Percentiles rank a stretch among this genome's conserved stretches.
These are phyloP conservation scores for Phytopythium kandeliae DNA, from an alignment of 352 stramenopile species.

Conservation along the genomic window DNA sequence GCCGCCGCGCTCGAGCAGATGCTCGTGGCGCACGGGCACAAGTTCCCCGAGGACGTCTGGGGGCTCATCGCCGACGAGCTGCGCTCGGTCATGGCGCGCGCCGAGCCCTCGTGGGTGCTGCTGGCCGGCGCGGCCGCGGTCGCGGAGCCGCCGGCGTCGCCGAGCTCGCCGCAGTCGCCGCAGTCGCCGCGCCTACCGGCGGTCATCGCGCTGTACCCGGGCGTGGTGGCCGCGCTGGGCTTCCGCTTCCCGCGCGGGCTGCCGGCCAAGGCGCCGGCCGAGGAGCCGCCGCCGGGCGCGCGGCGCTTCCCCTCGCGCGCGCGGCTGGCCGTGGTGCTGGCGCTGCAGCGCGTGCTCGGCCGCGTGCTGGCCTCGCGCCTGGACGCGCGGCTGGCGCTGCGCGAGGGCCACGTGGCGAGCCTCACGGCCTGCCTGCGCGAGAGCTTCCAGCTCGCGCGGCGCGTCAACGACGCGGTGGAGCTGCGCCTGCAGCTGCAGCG, in stretches of 20 bases:
- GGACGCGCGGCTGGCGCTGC: conserved; percentile 38
- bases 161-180: conserved; percentile 12
- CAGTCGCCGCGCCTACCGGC: conserved; percentile 44
- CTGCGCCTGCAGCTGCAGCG: conserved; percentile 43
- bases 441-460: conserved; percentile 64
- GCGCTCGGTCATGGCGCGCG: conserved; percentile 65
- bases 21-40: conserved; percentile 68
- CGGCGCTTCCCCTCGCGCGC: conserved; percentile 58
- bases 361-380: conserved; percentile 56
- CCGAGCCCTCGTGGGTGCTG: conserved; percentile 73
- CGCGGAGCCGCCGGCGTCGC: conserved; percentile 5
- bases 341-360: conserved; percentile 56
- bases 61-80: conserved; percentile 76
- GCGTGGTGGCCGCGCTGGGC: conserved; percentile 34
- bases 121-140: conserved; percentile 10
- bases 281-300: conserved; percentile 44
- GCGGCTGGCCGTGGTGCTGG: conserved; percentile 62
- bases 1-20: conserved; percentile 56
- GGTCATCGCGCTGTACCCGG: conserved; percentile 68
- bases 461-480: conserved; percentile 62
- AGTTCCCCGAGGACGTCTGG: conserved; percentile 78
- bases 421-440: conserved; percentile 54
- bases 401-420: conserved; percentile 43
- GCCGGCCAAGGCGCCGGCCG: conserved; percentile 51
- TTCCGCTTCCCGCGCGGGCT: conserved; percentile 54